Conservation (phyloP, 805 yeast genomes). For the Pichia gijzeniarum region DNA sequence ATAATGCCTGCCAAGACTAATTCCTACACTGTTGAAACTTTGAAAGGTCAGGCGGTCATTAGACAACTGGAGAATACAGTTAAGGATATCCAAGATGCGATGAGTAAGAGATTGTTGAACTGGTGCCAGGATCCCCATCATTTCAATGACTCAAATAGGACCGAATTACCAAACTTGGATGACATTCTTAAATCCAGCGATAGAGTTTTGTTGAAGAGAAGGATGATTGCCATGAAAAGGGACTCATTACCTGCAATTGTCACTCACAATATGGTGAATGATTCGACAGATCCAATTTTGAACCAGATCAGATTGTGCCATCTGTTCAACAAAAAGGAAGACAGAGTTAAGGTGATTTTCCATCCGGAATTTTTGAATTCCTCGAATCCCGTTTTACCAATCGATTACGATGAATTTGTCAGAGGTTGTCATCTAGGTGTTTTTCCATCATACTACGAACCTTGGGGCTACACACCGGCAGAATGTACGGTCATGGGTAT, state of each 20-base stretch:
- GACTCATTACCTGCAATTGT: constrained; percentile 90
- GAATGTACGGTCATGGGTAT: constrained; percentile 99
- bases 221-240: constrained; percentile 88
- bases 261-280: constrained; percentile 95
- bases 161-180: constrained; percentile 62
- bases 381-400: constrained; percentile 85
- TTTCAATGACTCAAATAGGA: constrained; percentile 33
- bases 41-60: constrained; percentile 93
- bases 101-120: constrained; percentile 84
- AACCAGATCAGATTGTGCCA: constrained; percentile 89
- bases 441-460: constrained; percentile 97
- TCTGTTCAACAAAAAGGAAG: constrained; percentile 82
- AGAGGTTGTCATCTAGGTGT: constrained; percentile 98
- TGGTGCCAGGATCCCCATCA: constrained; percentile 59
- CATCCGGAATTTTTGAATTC: constrained; percentile 96
- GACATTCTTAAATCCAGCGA: constrained; percentile 83
- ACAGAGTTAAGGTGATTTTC: constrained; percentile 90
- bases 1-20: constrained; percentile 96
- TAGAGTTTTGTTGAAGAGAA: constrained; percentile 79
- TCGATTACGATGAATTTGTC: constrained; percentile 96
- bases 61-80: constrained; percentile 86
- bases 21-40: constrained; percentile 92
- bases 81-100: constrained; percentile 75
- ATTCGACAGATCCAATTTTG: constrained; percentile 82
- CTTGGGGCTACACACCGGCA: constrained; percentile 99